Evolutionary conservation across 805 yeast genomes (phyloP).

Genomic region (Wickerhamomyces strasburgensis): DNA sequence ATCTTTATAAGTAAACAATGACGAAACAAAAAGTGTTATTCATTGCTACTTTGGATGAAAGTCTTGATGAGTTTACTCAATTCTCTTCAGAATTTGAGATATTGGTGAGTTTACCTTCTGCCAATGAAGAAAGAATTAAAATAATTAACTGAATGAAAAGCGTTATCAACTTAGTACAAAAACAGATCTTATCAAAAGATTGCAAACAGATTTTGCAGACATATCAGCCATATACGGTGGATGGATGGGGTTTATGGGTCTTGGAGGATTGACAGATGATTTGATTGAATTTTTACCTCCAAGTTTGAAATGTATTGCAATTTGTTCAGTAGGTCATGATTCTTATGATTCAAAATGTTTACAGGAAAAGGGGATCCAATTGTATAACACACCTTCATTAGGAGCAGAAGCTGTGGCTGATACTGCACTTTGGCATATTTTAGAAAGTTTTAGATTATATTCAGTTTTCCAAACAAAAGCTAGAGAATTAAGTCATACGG

Average conservation of each 20-base stretch:
- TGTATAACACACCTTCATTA: constrained; percentile 41
- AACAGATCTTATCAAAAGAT: constrained; percentile 35
- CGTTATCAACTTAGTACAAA: constrained; percentile 32
- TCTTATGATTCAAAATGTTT: constrained; percentile 41
- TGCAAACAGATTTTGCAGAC: constrained; percentile 31
- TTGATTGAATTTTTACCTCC: constrained; percentile 41
- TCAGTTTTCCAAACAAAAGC: constrained; percentile 31
- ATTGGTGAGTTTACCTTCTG: constrained; percentile 12
- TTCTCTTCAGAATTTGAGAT: constrained; percentile 36
- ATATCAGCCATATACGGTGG: constrained; percentile 55
- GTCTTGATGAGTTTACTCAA: constrained; percentile 32
- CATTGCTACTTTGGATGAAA: constrained; percentile 38
- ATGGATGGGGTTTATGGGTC: constrained; percentile 47
- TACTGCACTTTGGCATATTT: constrained; percentile 49
- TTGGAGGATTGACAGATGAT: constrained; percentile 46
- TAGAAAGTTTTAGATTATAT: constrained; percentile 51
- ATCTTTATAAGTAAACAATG: constrained; percentile 1
- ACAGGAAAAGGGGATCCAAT: constrained; percentile 33
- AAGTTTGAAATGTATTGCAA: constrained; percentile 41
- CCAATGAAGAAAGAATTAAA: neutral
- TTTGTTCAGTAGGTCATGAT: constrained; percentile 57
- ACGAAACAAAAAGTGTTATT: constrained; percentile 28
- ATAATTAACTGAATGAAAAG: constrained; percentile 9
- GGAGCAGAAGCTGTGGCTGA: constrained; percentile 66
- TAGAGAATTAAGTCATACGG: constrained; percentile 34